These are phyloP conservation scores for Viridothelium virens DNA, from an alignment of 495 filamentous ascomycete species.

Conservation along the genomic window DNA sequence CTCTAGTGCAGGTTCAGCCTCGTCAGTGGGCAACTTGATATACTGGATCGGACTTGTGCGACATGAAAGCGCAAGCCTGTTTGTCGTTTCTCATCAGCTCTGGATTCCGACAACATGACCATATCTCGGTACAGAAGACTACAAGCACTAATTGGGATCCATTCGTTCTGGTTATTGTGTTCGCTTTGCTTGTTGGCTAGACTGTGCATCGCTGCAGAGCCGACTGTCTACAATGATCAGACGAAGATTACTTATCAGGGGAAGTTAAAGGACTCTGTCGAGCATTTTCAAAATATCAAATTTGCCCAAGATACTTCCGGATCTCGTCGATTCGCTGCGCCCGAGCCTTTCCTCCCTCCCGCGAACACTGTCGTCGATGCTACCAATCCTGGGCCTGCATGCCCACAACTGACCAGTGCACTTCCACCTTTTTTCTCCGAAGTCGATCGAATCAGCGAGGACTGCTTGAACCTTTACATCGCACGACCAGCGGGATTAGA, in stretches of 20 bases:
- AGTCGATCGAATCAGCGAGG: conserved; percentile 14
- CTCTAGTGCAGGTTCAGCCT: no score
- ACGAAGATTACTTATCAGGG: conserved; percentile 11
- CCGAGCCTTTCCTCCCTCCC: conserved; percentile 13
- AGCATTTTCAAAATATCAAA: conserved; percentile 17
- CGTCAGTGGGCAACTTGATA: no score
- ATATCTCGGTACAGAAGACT: no score
- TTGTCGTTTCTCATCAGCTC: no score
- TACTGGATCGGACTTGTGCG: no score
- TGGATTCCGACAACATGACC: no score
- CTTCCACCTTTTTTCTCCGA: conserved; percentile 15
- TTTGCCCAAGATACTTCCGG: conserved; percentile 17
- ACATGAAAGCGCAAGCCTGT: no score
- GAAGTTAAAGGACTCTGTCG: conserved; percentile 3
- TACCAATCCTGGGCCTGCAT: conserved; percentile 7
- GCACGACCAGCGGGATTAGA: conserved; percentile 9
- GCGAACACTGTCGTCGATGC: conserved; percentile 11
- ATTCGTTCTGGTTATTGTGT: no score
- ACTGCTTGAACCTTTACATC: conserved; percentile 16
- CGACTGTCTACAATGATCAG: no score
- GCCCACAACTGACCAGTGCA: conserved; percentile 12
- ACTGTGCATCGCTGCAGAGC: no score
- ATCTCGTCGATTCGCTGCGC: conserved; percentile 13
- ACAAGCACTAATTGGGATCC: no score
- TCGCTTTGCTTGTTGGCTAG: no score